These are phyloP conservation scores for Magnolia sinica DNA, from an alignment of 164 flowering plant genomes.

Conservation along the genomic window DNA sequence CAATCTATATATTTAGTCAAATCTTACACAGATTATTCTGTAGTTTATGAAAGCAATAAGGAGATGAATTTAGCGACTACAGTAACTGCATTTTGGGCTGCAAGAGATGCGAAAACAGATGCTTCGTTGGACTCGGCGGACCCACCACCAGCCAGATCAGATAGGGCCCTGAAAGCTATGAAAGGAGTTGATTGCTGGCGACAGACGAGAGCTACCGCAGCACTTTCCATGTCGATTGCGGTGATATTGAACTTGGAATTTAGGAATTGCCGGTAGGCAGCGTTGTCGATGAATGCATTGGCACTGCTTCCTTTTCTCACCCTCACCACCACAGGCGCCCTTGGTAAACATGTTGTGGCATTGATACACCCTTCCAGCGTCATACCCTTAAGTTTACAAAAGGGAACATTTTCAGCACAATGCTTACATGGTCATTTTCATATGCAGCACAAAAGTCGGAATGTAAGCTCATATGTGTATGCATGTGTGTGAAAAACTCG, in stretches of 20 bases:
- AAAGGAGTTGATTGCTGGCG: constrained; percentile 29
- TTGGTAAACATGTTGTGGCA: constrained; percentile 29
- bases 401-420: not conserved
- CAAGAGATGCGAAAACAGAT: constrained; percentile 17
- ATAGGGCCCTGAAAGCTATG: constrained; percentile 29
- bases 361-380: constrained; percentile 43
- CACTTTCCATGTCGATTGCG: constrained; percentile 37
- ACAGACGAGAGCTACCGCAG: constrained; percentile 30
- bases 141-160: constrained; percentile 38
- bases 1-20: not conserved
- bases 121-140: constrained; percentile 31
- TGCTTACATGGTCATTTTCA: too few relatives aligned
- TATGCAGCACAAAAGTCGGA: not conserved
- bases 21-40: not conserved
- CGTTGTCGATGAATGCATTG: constrained; percentile 25
- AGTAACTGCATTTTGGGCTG: constrained; percentile 27
- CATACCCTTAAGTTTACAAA: constrained; percentile 24
- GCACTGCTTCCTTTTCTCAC: constrained; percentile 33
- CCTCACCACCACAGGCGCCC: constrained; percentile 17
- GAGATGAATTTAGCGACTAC: constrained; percentile 20
- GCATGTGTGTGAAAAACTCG: not conserved
- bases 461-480: not conserved
- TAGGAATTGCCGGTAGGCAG: constrained; percentile 26
- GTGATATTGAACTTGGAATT: constrained; percentile 22
- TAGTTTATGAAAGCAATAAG: not conserved